Evolutionary conservation across 2,329 filamentous ascomycete genomes (phyloP).

Genomic region (Ophiostoma sp.): DNA sequence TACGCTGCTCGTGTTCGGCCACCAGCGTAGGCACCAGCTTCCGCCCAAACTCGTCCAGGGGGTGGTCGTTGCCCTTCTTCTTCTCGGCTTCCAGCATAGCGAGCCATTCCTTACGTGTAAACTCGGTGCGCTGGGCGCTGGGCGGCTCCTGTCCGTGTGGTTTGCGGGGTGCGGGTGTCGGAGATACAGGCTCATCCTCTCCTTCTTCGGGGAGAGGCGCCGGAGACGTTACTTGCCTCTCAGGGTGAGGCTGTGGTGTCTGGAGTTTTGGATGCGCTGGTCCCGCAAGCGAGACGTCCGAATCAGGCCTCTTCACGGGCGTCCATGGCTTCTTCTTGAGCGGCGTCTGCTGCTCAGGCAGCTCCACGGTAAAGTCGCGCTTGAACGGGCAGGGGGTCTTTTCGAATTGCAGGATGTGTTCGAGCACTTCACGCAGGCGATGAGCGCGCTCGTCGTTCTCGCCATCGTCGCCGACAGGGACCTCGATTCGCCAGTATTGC

Average conservation of each 20-base stretch:
- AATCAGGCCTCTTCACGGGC: constrained; percentile 39
- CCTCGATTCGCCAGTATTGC: constrained; percentile 84
- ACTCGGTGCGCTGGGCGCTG: constrained; percentile 16
- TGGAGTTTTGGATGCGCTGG: not conserved
- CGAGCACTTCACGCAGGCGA: constrained; percentile 63
- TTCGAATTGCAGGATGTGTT: constrained; percentile 74
- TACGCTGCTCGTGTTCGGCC: constrained; percentile 27
- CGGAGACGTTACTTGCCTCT: not conserved
- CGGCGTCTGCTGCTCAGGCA: constrained; percentile 64
- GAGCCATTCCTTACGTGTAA: constrained; percentile 24
- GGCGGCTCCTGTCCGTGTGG: not conserved
- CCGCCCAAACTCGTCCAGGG: constrained; percentile 24
- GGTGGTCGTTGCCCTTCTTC: constrained; percentile 18
- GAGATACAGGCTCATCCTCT: not conserved
- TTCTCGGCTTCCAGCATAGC: constrained; percentile 24
- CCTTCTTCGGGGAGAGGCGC: constrained; percentile 9
- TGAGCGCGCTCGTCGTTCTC: constrained; percentile 56
- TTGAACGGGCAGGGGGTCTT: constrained; percentile 83
- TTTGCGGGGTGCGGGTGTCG: not conserved
- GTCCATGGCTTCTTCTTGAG: constrained; percentile 65
- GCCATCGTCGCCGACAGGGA: constrained; percentile 60
- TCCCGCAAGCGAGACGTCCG: constrained; percentile 30
- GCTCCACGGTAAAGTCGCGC: constrained; percentile 65
- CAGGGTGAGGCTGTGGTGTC: not conserved
- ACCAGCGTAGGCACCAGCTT: constrained; percentile 25